Percentiles rank a stretch among this genome's conserved stretches.
phyloP scores from a whole-genome alignment of 2,329 filamentous ascomycete genomes.

The Aureobasidium leucospermi region DNA sequence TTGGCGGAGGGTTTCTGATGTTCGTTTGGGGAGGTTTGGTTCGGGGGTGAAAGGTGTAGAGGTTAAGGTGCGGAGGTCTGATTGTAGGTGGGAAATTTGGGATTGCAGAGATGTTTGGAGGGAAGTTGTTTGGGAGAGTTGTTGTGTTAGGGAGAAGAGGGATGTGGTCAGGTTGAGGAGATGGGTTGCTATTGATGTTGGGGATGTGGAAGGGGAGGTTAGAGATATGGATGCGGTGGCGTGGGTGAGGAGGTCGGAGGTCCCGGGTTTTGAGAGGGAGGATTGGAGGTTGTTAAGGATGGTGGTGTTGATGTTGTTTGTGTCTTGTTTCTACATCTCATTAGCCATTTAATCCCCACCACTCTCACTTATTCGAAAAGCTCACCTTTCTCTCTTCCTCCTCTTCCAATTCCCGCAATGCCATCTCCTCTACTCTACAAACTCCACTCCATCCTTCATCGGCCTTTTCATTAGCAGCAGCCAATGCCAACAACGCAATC shows the following conservation, averaged over 20 bases:
- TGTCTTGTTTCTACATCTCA: background rate
- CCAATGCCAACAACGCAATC: constrained; percentile 64
- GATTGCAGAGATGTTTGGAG: constrained; percentile 21
- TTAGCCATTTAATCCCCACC: too few species aligned
- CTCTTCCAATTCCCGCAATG: constrained; percentile 46
- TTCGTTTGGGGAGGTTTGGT: constrained; percentile 56
- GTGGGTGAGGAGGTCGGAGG: constrained; percentile 29
- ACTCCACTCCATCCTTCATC: constrained; percentile 61
- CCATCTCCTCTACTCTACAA: constrained; percentile 51
- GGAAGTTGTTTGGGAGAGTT: constrained; percentile 19
- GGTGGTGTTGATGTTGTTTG: background rate
- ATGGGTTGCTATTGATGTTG: constrained; percentile 6
- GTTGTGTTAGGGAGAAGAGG: constrained; percentile 24
- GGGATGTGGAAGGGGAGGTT: constrained; percentile 16
- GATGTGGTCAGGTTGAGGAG: constrained; percentile 16
- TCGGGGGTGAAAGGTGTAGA: constrained; percentile 37
- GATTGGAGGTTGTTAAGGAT: constrained; percentile 10
- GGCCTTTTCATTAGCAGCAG: constrained; percentile 67
- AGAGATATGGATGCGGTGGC: constrained; percentile 32
- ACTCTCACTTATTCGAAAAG: background rate
- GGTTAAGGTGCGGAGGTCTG: constrained; percentile 20
- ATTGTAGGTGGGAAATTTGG: constrained; percentile 20
- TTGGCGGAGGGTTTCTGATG: constrained; percentile 65
- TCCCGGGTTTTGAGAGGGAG: constrained; percentile 18
- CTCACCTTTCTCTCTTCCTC: background rate